Evolutionary conservation across 768 basidiomycete species (phyloP).

Genomic region (Russula sp.): DNA sequence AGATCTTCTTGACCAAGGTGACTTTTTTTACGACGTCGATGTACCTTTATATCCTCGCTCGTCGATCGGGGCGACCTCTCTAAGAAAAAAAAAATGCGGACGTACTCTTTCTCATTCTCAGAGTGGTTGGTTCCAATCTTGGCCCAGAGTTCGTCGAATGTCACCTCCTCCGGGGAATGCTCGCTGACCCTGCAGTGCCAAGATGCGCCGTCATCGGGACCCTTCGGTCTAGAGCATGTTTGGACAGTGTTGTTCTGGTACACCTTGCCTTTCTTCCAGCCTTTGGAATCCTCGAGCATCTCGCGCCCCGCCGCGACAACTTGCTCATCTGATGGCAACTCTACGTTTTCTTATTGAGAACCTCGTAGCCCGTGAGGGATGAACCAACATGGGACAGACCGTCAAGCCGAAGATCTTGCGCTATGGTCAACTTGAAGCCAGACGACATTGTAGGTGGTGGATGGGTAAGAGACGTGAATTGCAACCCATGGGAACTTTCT

Average conservation of each 20-base stretch:
- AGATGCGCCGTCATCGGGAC: slow-evolving; percentile 46
- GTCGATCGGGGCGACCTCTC: background rate
- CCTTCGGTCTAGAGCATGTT: slow-evolving; percentile 49
- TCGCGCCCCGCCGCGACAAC: slow-evolving; percentile 47
- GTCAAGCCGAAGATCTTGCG: slow-evolving; percentile 33
- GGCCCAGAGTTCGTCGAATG: slow-evolving; percentile 70
- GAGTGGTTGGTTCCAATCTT: slow-evolving; percentile 62
- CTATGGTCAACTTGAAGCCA: slow-evolving; percentile 34
- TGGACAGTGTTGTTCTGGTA: slow-evolving; percentile 50
- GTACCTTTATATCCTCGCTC: slow-evolving; percentile 40
- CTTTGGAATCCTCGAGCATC: slow-evolving; percentile 49
- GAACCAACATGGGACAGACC: slow-evolving; percentile 30
- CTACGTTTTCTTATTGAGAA: slow-evolving; percentile 31
- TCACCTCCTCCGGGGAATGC: slow-evolving; percentile 58
- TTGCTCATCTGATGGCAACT: slow-evolving; percentile 54
- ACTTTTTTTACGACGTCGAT: slow-evolving; percentile 61
- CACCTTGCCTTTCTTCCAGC: slow-evolving; percentile 67
- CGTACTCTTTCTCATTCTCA: slow-evolving; percentile 62
- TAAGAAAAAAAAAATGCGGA: background rate
- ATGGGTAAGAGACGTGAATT: background rate
- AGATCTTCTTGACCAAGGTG: slow-evolving; percentile 54
- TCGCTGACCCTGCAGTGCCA: slow-evolving; percentile 69
- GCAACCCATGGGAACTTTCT: background rate
- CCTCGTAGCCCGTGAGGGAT: background rate
- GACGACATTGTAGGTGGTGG: slow-evolving; percentile 24